Evolutionary conservation across 2,329 filamentous ascomycete genomes (phyloP), one percentile per base, ranked within the genome.

Genomic region (Lachnum nothofagi): DNA sequence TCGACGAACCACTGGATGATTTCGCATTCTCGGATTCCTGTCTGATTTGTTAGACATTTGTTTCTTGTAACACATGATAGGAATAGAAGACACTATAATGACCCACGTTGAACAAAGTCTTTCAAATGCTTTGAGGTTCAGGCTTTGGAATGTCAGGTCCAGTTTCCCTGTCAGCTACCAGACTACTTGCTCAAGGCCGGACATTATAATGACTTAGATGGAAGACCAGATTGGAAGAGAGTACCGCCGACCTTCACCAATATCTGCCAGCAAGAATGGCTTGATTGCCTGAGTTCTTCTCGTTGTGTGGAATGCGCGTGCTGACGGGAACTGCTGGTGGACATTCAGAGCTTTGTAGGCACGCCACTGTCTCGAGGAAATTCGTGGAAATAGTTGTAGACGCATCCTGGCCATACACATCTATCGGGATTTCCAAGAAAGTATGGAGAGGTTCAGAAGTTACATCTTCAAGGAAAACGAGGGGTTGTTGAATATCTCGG

Each of bases 1-100:
- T 96, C 86, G 58, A 98, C 91, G 67, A 97, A 98, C 93, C 93
- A 98, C 74, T 98, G 93, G 63, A 97, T 97, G 63, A 98, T 88
- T 70, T 98, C 93, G 65, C 93, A 95, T 72, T 98, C 93, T 66
- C 93, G 91, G 63, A 97, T 98, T 47, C 93, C 93, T 93, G 60
- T 19, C 12, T 5, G 22, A n/a, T 7, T 14, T 12, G 35, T 57
- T 46, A 58, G 43, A 10, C 12, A 14, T 19, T 9, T 23, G 12
- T 31, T 22, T 12, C 10, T 19, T 24, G 3, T 2, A 5, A 39
- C 9, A 24, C 6, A 12, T 24, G 6, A 27, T 6, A 27, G 23
- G 10, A 6, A n/a, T 39, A 3, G 3, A 14, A 24, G 20, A 39
- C 19, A 39, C 17, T 23, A 23, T 22, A 10, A 5, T 12, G 17